Base-by-base conservation (phyloP, 495 filamentous ascomycete species). In the Barbatosphaeria neglecta region DNA sequence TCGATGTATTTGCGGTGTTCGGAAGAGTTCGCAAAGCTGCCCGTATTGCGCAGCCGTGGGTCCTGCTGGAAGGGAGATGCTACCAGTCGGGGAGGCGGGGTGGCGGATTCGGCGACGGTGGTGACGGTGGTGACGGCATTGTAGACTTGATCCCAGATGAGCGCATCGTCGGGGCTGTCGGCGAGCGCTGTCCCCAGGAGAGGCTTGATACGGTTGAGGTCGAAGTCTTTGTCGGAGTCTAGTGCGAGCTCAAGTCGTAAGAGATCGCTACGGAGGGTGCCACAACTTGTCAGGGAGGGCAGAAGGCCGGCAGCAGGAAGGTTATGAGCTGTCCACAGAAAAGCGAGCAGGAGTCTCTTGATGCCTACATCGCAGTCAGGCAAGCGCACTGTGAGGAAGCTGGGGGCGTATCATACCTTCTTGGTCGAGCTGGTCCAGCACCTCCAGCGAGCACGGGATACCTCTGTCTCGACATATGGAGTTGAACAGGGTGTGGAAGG, bases 81-180 rank as follows among this genome's bases (percentile, higher is more conserved):
- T 43, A 58, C 57, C 51, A 56, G 44, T 58, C 46, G 59, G 49
- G 52, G 59, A 43, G 64, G 59, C n/a, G 60, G 60, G 37, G 64
- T 65, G n/a, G 37, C 62, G 64, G 57, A 57, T 58, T 64, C 55
- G 49, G 57, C 51, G 33, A 59, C 55, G 42, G 54, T 47, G 39
- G 43, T 15, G n/a, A 56, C 55, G 57, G 63, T 54, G 48, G 57
- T 52, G 37, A 59, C 55, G 41, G 54, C 48, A 35, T 45, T 13
- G 44, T 64, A 62, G 43, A 62, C 56, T 50, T 54, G 46, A 40
- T 55, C 41, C 59, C 52, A 67, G 40, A 68, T 57, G 28, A 50
- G 44, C 9, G 41, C 33, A 49, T 65, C 60, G 41, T 55, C 46
- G 7, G 37, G 23, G 22, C 44, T 43, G 20, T 50, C 43, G 24